Evolutionary conservation across 176 grass and related monocot genomes (phyloP), one percentile per base, ranked within the genome.

Genomic region (Chrysopogon serrulatus): DNA sequence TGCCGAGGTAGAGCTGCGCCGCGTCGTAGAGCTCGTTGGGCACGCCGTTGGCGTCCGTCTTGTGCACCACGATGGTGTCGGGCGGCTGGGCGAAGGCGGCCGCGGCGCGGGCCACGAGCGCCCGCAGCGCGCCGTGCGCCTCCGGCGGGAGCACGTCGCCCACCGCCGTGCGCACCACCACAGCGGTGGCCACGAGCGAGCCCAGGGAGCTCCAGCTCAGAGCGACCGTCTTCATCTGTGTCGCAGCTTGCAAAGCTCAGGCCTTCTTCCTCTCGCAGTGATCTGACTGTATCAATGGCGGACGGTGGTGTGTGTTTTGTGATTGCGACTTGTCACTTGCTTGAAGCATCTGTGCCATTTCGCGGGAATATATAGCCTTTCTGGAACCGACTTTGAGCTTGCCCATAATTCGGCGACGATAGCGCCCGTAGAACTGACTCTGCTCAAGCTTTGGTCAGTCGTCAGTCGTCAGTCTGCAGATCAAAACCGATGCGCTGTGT

Each of bases 1-100:
- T 45, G 33, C 82, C 82, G 19, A 92, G 90, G 77, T 92, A 92
- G 26, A 82, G 27, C 71, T 92, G 82, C 48, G 90, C 72, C 5
- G 86, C 78, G 13, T 73, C 44, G 65, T 88, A 96, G 90, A 21
- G 71, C 71, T 93, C 83, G 34, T 64, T 28, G 39, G 41, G 36
- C 18, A 67, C 59, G 88, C 83, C 30, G 76, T 54, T 68, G 65
- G 34, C 19, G 65, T 68, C 65, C 9, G 34, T 10, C 35, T 36
- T 35, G 34, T 39, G 35, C 17, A 68, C 19, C 0, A 68, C 65
- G 65, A 68, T 67, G 9, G 34, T 12, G 30, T 56, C 73, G 18
- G 19, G 4, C 5, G 48, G 49, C 49, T 21, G 49, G 2, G 23
- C 4, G 73, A 76, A 37, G 9, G 73, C 73, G 31, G 49, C 31